Evolutionary conservation across 345 rosid genomes (phyloP), one percentile per base, ranked within the genome.

Genomic region (Garcia nutans): DNA sequence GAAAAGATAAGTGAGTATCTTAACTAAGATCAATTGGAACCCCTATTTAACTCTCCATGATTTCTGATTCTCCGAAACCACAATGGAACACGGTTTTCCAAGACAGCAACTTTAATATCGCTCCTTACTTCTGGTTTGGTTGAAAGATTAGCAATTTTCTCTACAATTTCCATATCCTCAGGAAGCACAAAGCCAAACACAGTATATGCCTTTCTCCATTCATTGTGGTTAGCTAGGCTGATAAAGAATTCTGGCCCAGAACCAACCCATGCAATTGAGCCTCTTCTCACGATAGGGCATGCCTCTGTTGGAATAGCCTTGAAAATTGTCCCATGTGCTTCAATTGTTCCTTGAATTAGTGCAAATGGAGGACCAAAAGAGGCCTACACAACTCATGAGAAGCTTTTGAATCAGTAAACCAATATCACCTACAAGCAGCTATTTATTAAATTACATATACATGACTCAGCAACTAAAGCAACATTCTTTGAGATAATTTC

Each of bases 241-340:
- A 93, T 80, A 71, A 96, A 89, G 86, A 96, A 96, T 76, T 91
- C 99, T 6, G 99, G 99, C 1, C 94, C 98, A 15, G 93, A 88
- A 55, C 89, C 92, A 1, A 88, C 86, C 98, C 97, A 89, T 0
- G 97, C 99, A 57, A 95, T 91, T 6, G 93, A 89, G 58, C 99
- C 98, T 75, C 93, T 87, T 74, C 66, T 87, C 81, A 96, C 65
- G 57, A 78, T 84, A 24, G 92, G 96, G 66, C 96, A 88, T 56
- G 78, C 87, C 82, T 93, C 99, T 24, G 77, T 82, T 2, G 88
- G 90, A 66, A 90, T 84, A 23, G 78, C 83, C 64, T 77, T 76
- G 74, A 89, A 90, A 61, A 78, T 24, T 72, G 77, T 82, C 73
- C 98, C 96, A 63, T 82, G 85, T 2, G 92, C 87, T 75, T 90